These are phyloP conservation scores for Pezicula rhizophila DNA, from an alignment of 2,329 filamentous ascomycete species.

Conservation along the genomic window DNA sequence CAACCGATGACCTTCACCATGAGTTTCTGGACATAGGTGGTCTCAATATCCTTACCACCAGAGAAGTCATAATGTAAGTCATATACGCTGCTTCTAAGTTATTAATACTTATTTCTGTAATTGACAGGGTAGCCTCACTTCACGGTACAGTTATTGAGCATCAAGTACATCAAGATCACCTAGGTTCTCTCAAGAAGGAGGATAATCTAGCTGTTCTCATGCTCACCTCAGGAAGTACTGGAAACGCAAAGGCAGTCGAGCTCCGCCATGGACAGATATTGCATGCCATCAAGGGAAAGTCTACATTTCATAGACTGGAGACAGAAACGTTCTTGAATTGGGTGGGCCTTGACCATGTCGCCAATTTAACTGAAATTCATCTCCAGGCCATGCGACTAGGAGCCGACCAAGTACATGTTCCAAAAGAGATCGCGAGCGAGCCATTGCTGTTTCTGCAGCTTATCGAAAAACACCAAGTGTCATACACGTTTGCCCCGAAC, in stretches of 20 bases:
- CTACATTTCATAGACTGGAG: constrained; percentile 19
- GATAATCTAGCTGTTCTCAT: constrained; percentile 33
- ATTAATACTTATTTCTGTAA: not conserved
- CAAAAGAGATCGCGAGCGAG: constrained; percentile 33
- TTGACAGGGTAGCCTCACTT: no score
- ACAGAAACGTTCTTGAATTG: constrained; percentile 31
- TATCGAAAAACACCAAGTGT: constrained; percentile 34
- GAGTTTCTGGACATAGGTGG: constrained; percentile 14
- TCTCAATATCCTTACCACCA: constrained; percentile 7
- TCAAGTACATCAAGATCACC: no score
- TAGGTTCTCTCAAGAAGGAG: not conserved
- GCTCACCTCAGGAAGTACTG: constrained; percentile 48
- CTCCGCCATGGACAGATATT: constrained; percentile 38
- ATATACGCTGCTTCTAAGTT: not conserved
- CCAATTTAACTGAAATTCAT: constrained; percentile 44
- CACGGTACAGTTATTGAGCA: no score
- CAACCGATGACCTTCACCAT: constrained; percentile 7
- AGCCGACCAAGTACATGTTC: constrained; percentile 40
- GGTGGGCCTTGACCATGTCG: constrained; percentile 47
- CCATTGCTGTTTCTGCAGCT: constrained; percentile 34
- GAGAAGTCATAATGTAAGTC: constrained; percentile 3
- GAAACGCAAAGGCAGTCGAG: constrained; percentile 43
- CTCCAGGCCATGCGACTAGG: constrained; percentile 38
- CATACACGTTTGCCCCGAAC: constrained; percentile 39
- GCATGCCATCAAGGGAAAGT: constrained; percentile 32